Evolutionary conservation across 352 stramenopile genomes (phyloP).

Genomic region (Globisporangium sylvaticum): DNA sequence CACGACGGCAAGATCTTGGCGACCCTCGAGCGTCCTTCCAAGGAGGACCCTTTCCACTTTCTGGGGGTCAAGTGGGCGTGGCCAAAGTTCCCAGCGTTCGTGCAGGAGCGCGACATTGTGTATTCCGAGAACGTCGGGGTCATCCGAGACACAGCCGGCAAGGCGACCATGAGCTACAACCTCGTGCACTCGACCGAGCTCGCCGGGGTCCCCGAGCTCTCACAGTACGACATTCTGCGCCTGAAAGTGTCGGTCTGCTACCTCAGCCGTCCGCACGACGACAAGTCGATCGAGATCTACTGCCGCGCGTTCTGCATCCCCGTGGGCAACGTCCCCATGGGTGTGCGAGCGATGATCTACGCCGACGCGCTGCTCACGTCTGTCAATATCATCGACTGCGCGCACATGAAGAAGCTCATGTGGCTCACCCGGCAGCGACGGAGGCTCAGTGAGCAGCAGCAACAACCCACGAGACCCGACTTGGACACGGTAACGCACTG

Average conservation of each 20-base stretch:
- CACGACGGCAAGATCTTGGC: slow-evolving; percentile 23
- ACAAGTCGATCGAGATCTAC: slow-evolving; percentile 40
- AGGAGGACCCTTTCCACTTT: slow-evolving; percentile 13
- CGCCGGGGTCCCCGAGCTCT: slow-evolving; percentile 8
- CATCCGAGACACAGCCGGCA: slow-evolving; percentile 20
- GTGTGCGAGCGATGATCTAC: slow-evolving; percentile 24
- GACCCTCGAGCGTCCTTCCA: slow-evolving; percentile 23
- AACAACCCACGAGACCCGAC: not conserved
- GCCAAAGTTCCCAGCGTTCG: not conserved
- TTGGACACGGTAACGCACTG: not conserved
- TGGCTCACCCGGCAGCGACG: slow-evolving; percentile 21
- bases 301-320: slow-evolving; percentile 32
- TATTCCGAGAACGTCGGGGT: slow-evolving; percentile 38
- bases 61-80: slow-evolving; percentile 16
- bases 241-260: slow-evolving; percentile 37
- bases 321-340: slow-evolving; percentile 13
- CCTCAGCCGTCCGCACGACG: slow-evolving; percentile 27
- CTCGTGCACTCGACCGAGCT: slow-evolving; percentile 34
- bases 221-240: slow-evolving; percentile 33
- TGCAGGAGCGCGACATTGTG: slow-evolving; percentile 17
- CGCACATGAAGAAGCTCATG: slow-evolving; percentile 32
- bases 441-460: not conserved
- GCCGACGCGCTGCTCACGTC: slow-evolving; percentile 28
- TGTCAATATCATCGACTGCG: slow-evolving; percentile 22
- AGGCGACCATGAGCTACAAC: slow-evolving; percentile 26